These are phyloP conservation scores for Neofusicoccum parvum DNA, from an alignment of 2,329 filamentous ascomycete genomes.

Conservation along the genomic window DNA sequence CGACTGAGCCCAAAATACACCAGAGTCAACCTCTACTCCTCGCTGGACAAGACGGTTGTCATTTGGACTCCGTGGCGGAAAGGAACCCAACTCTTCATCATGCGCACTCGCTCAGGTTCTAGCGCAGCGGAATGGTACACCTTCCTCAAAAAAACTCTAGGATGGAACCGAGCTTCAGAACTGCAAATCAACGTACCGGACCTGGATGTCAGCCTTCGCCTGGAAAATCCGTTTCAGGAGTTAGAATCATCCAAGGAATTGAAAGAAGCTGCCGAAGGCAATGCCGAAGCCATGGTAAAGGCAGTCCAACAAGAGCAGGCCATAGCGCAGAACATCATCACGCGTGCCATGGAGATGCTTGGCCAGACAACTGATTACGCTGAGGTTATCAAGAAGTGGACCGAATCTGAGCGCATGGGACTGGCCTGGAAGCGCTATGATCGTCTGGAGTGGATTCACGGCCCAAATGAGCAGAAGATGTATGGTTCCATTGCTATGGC, in stretches of 20 bases:
- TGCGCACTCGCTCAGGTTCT: slow-evolving; percentile 62
- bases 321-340: slow-evolving; percentile 59
- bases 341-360: slow-evolving; percentile 61
- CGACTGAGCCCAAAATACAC: slow-evolving; percentile 55
- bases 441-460: slow-evolving; percentile 68
- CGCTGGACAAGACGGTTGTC: slow-evolving; percentile 68
- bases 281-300: slow-evolving; percentile 46
- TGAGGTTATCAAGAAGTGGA: slow-evolving; percentile 62
- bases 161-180: slow-evolving; percentile 58
- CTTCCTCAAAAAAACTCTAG: slow-evolving; percentile 62
- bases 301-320: slow-evolving; percentile 56
- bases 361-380: slow-evolving; percentile 60
- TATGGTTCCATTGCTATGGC: slow-evolving; percentile 70
- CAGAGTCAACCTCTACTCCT: slow-evolving; percentile 65
- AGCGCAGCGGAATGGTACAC: slow-evolving; percentile 71
- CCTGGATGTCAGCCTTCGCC: slow-evolving; percentile 59
- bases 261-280: slow-evolving; percentile 46
- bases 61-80: slow-evolving; percentile 59
- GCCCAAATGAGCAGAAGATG: slow-evolving; percentile 67
- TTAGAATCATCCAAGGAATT: slow-evolving; percentile 49
- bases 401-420: slow-evolving; percentile 60
- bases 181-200: slow-evolving; percentile 66
- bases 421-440: slow-evolving; percentile 72
- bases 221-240: slow-evolving; percentile 62
- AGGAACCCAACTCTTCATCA: slow-evolving; percentile 63